Evolutionary conservation across 768 basidiomycete genomes (phyloP).

Genomic region (Russula virescens): DNA sequence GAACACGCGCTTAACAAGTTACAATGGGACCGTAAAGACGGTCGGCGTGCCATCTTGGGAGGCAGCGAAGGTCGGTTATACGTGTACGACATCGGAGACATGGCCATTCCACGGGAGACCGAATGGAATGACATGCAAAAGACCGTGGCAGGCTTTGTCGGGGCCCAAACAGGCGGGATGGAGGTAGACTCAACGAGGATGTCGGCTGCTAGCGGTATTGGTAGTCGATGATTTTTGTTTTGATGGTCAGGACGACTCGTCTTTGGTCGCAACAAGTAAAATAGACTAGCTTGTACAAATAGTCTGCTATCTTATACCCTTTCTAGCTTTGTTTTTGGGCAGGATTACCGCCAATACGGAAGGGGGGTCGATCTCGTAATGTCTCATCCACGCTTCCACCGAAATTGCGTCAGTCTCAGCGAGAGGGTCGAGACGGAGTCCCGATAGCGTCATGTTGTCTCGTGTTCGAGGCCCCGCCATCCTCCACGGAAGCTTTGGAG

Average conservation of each 20-base stretch:
- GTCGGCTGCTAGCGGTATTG: conserved; percentile 28
- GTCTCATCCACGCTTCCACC: no score
- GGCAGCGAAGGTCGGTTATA: conserved; percentile 90
- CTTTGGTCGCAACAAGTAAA: neutral
- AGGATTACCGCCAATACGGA: neutral
- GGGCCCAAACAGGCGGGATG: conserved; percentile 38
- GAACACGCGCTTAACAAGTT: conserved; percentile 91
- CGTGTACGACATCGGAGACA: conserved; percentile 92
- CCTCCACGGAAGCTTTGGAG: neutral
- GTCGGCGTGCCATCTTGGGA: conserved; percentile 82
- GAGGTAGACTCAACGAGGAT: conserved; percentile 30
- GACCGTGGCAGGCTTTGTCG: conserved; percentile 64
- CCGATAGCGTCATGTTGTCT: conserved; percentile 21
- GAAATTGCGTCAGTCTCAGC: no score
- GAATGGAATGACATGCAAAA: conserved; percentile 95
- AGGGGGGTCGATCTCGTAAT: no score
- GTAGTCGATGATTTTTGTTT: conserved; percentile 30
- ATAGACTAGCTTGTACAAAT: conserved; percentile 10
- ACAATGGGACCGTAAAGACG: conserved; percentile 92
- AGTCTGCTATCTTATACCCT: conserved; percentile 12
- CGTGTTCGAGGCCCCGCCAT: conserved; percentile 1
- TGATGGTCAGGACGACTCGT: no score
- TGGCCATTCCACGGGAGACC: conserved; percentile 78
- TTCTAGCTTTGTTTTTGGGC: neutral
- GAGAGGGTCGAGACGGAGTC: conserved; percentile 3